These are phyloP conservation scores for Tremella mesenterica DNA, from an alignment of 768 basidiomycete genomes.

Conservation along the genomic window DNA sequence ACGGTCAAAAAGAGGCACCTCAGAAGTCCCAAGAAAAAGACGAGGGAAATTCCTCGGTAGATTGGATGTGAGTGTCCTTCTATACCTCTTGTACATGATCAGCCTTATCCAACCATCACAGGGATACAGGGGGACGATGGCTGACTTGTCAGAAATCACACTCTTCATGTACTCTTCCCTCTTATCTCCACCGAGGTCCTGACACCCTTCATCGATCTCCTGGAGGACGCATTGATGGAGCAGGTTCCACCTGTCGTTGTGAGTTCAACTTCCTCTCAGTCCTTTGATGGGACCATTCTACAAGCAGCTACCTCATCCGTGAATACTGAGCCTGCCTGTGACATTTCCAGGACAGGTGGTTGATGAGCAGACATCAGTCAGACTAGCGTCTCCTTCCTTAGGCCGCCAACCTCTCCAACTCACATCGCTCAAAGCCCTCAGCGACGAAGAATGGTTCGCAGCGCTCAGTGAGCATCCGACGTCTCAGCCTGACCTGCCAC, in stretches of 20 bases:
- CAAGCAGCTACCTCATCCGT: no score
- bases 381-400: constrained; percentile 35
- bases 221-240: constrained; percentile 42
- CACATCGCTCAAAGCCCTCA: constrained; percentile 36
- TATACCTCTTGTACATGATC: not conserved
- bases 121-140: not conserved
- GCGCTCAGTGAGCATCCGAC: constrained; percentile 12
- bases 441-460: constrained; percentile 43
- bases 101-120: no score
- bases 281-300: no score
- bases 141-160: constrained; percentile 26
- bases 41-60: not conserved
- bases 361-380: constrained; percentile 32
- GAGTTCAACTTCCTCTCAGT: constrained; percentile 7
- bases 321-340: no score
- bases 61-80: constrained; percentile 1
- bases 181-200: constrained; percentile 42
- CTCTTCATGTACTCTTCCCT: constrained; percentile 39
- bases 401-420: constrained; percentile 40
- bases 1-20: no score
- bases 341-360: not conserved
- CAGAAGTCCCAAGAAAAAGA: no score
- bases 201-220: constrained; percentile 43
- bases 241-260: constrained; percentile 42
- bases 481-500: no score